phyloP scores from a whole-genome alignment of 306 rosid species.

The Crataegus laevigata region DNA sequence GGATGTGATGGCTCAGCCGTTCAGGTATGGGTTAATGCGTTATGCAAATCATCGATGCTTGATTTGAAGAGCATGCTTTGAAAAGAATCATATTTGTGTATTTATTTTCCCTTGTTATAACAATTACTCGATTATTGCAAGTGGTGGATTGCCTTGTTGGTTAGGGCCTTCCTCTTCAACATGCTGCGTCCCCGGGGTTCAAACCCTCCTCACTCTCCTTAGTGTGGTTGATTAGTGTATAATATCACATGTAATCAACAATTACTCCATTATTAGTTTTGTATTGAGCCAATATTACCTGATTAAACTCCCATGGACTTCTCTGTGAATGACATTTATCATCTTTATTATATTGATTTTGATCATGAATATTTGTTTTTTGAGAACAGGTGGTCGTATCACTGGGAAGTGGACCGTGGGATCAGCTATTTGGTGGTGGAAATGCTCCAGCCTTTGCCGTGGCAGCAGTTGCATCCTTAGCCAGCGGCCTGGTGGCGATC shows the following conservation, averaged over 20 bases:
- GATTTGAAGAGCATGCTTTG: neutral
- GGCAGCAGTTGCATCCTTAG: slow-evolving; percentile 80
- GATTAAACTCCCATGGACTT: neutral
- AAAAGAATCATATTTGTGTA: neutral
- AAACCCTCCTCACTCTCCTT: neutral
- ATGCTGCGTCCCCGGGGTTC: neutral
- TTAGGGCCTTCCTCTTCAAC: neutral
- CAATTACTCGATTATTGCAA: neutral
- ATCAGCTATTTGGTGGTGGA: slow-evolving; percentile 98
- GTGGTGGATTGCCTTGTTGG: neutral
- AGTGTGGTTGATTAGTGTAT: neutral
- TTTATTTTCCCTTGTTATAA: neutral
- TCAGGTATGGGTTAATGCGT: neutral
- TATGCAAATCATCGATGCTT: neutral
- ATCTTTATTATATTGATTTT: neutral
- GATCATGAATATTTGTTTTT: slow-evolving; percentile 27
- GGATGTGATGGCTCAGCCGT: neutral
- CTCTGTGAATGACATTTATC: neutral
- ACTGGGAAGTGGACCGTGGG: slow-evolving; percentile 98
- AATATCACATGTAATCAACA: neutral
- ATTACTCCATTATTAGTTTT: too few relatives aligned
- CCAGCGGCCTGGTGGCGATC: slow-evolving; percentile 73
- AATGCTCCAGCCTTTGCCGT: slow-evolving; percentile 90
- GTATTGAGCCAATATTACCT: neutral
- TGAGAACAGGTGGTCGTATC: slow-evolving; percentile 76